These are phyloP conservation scores for Pythium periplocum DNA, from an alignment of 352 stramenopile genomes.

Conservation along the genomic window DNA sequence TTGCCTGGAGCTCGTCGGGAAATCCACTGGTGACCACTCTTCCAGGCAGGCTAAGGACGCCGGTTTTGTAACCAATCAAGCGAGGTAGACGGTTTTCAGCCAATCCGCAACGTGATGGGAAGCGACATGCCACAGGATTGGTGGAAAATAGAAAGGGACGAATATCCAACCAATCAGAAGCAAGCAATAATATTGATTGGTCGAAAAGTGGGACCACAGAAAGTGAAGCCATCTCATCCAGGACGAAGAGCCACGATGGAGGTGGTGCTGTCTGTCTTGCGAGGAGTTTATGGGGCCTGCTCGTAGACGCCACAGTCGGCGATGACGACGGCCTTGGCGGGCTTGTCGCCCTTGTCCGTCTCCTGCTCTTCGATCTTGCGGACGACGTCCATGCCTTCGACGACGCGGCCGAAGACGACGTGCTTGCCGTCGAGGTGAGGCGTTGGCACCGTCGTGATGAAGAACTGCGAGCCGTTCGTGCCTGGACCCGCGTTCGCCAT, in stretches of 20 bases:
- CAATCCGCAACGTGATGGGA: conserved; percentile 3
- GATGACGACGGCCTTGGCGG: conserved; percentile 90
- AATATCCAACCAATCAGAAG: conserved; percentile 27
- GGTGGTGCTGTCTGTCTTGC: background rate
- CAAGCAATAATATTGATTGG: conserved; percentile 9
- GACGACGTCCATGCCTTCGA: conserved; percentile 90
- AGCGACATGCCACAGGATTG: too few species aligned
- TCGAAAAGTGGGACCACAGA: conserved; percentile 5
- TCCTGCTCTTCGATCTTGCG: conserved; percentile 90
- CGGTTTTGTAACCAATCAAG: conserved; percentile 15
- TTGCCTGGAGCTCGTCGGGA: background rate
- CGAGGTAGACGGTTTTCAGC: conserved; percentile 17
- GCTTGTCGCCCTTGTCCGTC: conserved; percentile 91
- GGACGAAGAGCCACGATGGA: background rate
- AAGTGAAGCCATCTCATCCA: conserved; percentile 17
- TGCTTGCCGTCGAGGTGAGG: conserved; percentile 97
- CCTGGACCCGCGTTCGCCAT: conserved; percentile 96
- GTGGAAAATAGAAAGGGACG: too few species aligned
- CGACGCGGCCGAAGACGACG: conserved; percentile 95
- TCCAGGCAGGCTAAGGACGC: background rate
- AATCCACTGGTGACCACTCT: background rate
- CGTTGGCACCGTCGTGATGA: conserved; percentile 92
- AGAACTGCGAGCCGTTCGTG: conserved; percentile 98
- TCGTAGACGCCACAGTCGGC: conserved; percentile 92
- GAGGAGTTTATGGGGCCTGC: conserved; percentile 22